Evolutionary conservation across 768 basidiomycete genomes (phyloP).

Genomic region (Phlegmacium glaucopus): DNA sequence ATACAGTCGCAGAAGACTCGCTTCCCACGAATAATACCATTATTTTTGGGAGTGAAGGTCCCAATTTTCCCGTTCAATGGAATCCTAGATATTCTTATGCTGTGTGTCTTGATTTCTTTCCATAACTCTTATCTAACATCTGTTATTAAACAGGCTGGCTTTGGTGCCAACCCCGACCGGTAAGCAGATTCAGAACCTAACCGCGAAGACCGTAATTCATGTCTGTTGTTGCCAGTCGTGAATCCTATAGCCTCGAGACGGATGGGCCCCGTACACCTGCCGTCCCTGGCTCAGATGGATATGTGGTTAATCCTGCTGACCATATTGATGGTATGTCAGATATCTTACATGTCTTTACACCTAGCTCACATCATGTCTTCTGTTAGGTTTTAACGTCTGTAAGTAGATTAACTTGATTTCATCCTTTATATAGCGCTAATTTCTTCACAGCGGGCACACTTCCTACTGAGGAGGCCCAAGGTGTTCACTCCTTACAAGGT

Average conservation of each 20-base stretch:
- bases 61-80: constrained; percentile 45
- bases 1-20: constrained; percentile 34
- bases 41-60: constrained; percentile 35
- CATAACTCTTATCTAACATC: background rate
- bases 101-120: constrained; percentile 14
- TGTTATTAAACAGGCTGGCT: constrained; percentile 26
- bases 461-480: constrained; percentile 30
- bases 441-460: constrained; percentile 30
- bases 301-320: constrained; percentile 33
- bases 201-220: background rate
- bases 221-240: constrained; percentile 24
- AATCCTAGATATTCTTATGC: constrained; percentile 40
- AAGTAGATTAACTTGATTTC: constrained; percentile 7
- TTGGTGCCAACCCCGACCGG: constrained; percentile 41
- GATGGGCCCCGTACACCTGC: constrained; percentile 39
- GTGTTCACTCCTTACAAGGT: constrained; percentile 41
- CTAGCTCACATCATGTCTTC: background rate
- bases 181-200: constrained; percentile 14
- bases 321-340: constrained; percentile 25
- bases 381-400: constrained; percentile 31
- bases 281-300: constrained; percentile 18
- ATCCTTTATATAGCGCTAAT: background rate
- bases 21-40: constrained; percentile 36
- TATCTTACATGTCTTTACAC: background rate
- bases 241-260: constrained; percentile 30